Conservation (phyloP, 1,284 basidiomycete species). For the Microbotryum silenes-acaulis region DNA sequence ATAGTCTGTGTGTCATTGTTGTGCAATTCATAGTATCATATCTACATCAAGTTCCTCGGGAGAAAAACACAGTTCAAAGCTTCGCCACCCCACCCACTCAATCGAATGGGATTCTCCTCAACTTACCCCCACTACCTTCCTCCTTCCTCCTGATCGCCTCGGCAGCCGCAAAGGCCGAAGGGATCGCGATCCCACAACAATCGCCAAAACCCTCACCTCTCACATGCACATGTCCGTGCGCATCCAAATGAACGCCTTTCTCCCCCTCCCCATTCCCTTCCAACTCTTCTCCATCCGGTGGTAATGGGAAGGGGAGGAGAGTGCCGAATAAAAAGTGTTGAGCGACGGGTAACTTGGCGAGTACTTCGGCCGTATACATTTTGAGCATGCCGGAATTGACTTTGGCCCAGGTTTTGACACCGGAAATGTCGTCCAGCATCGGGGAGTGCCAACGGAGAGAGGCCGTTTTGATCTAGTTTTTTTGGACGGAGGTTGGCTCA, state of each 20-base stretch:
- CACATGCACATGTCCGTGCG: constrained; percentile 57
- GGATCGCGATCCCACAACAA: constrained; percentile 49
- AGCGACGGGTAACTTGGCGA: constrained; percentile 89
- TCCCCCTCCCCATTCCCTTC: constrained; percentile 39
- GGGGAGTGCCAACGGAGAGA: constrained; percentile 97
- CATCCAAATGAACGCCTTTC: constrained; percentile 45
- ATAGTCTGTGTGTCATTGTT: too few relatives aligned
- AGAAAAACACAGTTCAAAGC: too few relatives aligned
- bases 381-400: constrained; percentile 97
- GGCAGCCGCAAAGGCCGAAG: constrained; percentile 44
- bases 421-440: constrained; percentile 97
- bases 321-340: constrained; percentile 95
- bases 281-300: constrained; percentile 39
- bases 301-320: constrained; percentile 59
- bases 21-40: too few relatives aligned
- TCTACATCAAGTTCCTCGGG: neutral
- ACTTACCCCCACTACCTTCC: neutral
- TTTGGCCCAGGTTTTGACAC: constrained; percentile 93
- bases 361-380: constrained; percentile 93
- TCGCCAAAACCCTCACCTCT: constrained; percentile 72
- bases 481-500: neutral
- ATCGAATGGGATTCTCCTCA: constrained; percentile 31
- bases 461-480: constrained; percentile 76
- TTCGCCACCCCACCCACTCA: neutral
- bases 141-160: constrained; percentile 30